These are phyloP conservation scores for Fusarium pilosicola DNA, from an alignment of 2,329 filamentous ascomycete genomes.

Conservation along the genomic window DNA sequence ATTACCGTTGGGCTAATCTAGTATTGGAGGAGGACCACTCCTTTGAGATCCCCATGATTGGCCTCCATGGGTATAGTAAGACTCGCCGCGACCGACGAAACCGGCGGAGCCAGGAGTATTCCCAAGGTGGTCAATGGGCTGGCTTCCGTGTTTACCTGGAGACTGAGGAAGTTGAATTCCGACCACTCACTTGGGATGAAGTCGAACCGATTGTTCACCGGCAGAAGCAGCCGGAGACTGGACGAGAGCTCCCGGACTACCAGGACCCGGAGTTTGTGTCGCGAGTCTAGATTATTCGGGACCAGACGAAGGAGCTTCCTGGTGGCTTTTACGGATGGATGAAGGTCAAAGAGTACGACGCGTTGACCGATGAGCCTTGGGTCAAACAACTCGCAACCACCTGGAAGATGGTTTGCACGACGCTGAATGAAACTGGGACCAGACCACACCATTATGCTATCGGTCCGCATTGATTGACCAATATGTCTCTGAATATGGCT, in stretches of 20 bases:
- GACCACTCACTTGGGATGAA: not conserved
- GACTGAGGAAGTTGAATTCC: not conserved
- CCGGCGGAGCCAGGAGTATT: not conserved
- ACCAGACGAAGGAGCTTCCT: not conserved
- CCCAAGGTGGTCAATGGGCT: not conserved
- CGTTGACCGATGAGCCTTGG: not conserved
- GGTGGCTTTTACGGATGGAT: not conserved
- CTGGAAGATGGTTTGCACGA: not conserved
- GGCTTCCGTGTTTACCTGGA: not conserved
- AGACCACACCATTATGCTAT: too few species aligned
- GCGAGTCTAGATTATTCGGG: not conserved
- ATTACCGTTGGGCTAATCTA: too few species aligned
- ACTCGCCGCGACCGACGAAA: not conserved
- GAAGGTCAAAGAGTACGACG: not conserved
- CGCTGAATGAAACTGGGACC: too few species aligned
- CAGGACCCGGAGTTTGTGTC: not conserved
- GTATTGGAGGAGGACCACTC: too few species aligned
- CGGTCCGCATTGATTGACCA: not conserved
- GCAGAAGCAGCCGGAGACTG: not conserved
- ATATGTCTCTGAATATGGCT: too few species aligned
- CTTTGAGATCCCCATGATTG: not conserved
- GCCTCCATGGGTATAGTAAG: not conserved
- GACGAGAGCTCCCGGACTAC: rapidly evolving
- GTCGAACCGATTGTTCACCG: not conserved
- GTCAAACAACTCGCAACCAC: not conserved